Base-by-base conservation (phyloP, 108 stramenopile genomes). In the Nitzschia palea region DNA sequence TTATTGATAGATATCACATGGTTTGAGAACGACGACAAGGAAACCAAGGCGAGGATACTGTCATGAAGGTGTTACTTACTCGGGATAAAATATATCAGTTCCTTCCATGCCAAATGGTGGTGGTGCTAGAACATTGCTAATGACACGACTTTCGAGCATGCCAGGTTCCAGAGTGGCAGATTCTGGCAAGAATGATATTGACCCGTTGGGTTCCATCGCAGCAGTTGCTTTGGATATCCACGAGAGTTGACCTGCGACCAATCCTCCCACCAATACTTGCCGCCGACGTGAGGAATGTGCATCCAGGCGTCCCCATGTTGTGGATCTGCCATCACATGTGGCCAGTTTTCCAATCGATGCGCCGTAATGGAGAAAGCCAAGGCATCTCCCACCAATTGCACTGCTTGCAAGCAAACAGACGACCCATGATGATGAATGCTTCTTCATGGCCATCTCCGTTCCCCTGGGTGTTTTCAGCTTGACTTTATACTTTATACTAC, bases 41-140 rank as follows among this genome's bases (percentile, higher is more conserved):
- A n/a, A n/a, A n/a, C n/a, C n/a, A n/a, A n/a, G n/a, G n/a, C n/a
- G n/a, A n/a, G n/a, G n/a, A n/a, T n/a, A n/a, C n/a, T n/a, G n/a
- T n/a, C n/a, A n/a, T n/a, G n/a, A n/a, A n/a, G n/a, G n/a, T 34
- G 5, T 14, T 5, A 67, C 66, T 55, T 69, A 80, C 44, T 70
- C 17, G 34, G 90, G 90, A 72, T 92, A 92, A 35, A 70, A 79
- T 6, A 92, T 79, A 59, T 90, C 86, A 2, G 80, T 12, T 23
- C 68, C 68, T 54, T 90, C 86, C 80, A 86, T 73, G 0, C 85
- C 85, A 67, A 85, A 90, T 18, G 88, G 57, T 45, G 88, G 88
- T 48, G 84, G 79, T 54, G 37, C 63, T 31, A 73, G 31, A 20
- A 80, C 63, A 58, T 84, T 80, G 14, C 67, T 67, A 26, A 35